These are phyloP conservation scores for Suillus hirtellus DNA, from an alignment of 768 basidiomycete species.

Conservation along the genomic window DNA sequence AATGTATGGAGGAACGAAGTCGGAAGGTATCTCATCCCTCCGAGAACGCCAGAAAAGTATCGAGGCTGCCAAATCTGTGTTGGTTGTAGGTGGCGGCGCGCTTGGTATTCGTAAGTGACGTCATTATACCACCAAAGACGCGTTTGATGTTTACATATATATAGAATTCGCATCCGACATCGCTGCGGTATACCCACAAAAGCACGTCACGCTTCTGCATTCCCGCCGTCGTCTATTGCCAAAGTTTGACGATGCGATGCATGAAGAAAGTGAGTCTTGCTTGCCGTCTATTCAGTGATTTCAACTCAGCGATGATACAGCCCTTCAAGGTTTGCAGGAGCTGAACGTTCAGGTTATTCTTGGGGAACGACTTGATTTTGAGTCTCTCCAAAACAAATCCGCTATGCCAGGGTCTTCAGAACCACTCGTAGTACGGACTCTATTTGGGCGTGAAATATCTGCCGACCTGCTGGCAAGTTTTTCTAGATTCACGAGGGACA, in stretches of 20 bases:
- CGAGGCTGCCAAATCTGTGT: too few species aligned
- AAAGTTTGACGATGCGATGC: slow-evolving; percentile 49
- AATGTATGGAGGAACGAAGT: slow-evolving; percentile 44
- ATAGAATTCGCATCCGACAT: slow-evolving; percentile 68
- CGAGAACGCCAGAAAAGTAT: too few species aligned
- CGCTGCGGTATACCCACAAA: slow-evolving; percentile 51
- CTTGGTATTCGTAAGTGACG: background rate
- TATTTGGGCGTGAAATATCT: slow-evolving; percentile 49
- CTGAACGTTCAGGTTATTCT: slow-evolving; percentile 50
- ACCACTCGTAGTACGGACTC: slow-evolving; percentile 41
- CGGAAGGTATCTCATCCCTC: too few species aligned
- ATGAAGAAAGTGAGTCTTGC: slow-evolving; percentile 45
- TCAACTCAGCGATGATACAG: slow-evolving; percentile 20
- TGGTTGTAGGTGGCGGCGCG: slow-evolving; percentile 22
- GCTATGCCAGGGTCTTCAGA: background rate
- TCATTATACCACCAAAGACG: background rate
- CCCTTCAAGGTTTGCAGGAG: slow-evolving; percentile 41
- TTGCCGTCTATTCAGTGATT: background rate
- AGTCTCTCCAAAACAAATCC: slow-evolving; percentile 29
- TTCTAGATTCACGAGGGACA: background rate
- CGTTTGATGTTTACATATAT: background rate
- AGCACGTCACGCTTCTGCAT: slow-evolving; percentile 59
- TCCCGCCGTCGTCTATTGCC: slow-evolving; percentile 55
- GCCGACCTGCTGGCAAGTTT: slow-evolving; percentile 51
- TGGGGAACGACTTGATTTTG: slow-evolving; percentile 53